phyloP scores from a whole-genome alignment of 2,329 filamentous ascomycete species.

The Podosphaera xanthii region DNA sequence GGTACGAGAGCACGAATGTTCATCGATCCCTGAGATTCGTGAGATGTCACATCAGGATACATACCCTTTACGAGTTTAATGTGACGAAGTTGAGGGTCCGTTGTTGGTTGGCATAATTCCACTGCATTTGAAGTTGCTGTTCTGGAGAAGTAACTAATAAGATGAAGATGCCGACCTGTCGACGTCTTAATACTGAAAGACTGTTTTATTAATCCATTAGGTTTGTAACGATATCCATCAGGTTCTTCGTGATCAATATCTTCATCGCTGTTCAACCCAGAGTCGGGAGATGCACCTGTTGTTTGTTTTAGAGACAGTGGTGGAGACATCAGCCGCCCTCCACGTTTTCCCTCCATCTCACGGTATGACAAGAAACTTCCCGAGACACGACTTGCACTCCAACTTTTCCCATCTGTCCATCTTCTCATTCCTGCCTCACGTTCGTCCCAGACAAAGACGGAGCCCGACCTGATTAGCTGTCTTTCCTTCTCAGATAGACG shows the following conservation, averaged over 20 bases:
- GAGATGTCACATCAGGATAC: slow-evolving; percentile 89
- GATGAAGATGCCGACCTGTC: slow-evolving; percentile 70
- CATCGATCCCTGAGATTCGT: slow-evolving; percentile 62
- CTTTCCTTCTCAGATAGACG: slow-evolving; percentile 95
- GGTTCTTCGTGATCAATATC: slow-evolving; percentile 47
- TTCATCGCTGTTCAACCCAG: slow-evolving; percentile 58
- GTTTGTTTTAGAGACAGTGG: slow-evolving; percentile 26
- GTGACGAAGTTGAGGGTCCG: slow-evolving; percentile 54
- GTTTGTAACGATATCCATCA: slow-evolving; percentile 85
- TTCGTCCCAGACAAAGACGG: slow-evolving; percentile 99
- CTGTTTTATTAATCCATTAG: slow-evolving; percentile 95
- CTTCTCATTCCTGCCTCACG: slow-evolving; percentile 91
- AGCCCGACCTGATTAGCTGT: slow-evolving; percentile 85
- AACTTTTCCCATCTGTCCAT: slow-evolving; percentile 98
- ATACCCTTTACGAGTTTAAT: slow-evolving; percentile 81
- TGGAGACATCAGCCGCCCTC: slow-evolving; percentile 46
- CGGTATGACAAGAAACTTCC: slow-evolving; percentile 94
- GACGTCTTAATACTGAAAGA: slow-evolving; percentile 97
- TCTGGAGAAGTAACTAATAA: slow-evolving; percentile 90
- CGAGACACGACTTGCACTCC: slow-evolving; percentile 92
- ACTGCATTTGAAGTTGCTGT: slow-evolving; percentile 43
- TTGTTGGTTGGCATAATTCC: slow-evolving; percentile 59
- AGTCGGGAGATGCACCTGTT: slow-evolving; percentile 61
- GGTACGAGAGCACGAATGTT: slow-evolving; percentile 44
- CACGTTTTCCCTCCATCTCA: slow-evolving; percentile 96